A percentile compares a stretch with the other conserved stretches of the same genome.
These are phyloP conservation scores for Mallotus nudiflorus DNA, from an alignment of 345 rosid species.

Conservation along the genomic window DNA sequence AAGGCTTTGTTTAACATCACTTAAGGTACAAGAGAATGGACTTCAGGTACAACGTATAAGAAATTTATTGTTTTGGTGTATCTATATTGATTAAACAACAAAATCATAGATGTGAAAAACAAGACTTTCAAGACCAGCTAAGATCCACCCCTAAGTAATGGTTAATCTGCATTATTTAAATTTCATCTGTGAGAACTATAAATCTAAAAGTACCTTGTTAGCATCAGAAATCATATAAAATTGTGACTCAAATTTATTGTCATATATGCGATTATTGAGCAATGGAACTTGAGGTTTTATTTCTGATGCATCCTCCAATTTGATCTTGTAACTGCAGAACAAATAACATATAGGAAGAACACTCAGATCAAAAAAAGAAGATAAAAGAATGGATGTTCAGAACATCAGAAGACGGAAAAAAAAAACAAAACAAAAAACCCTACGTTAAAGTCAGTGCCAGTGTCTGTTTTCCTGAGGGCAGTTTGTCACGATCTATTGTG, in stretches of 20 bases:
- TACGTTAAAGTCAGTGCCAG: constrained; percentile 85
- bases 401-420: no score
- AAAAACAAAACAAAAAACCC: constrained; percentile 29
- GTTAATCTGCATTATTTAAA: background rate
- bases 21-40: background rate
- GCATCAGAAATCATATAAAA: constrained; percentile 89
- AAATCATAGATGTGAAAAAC: background rate
- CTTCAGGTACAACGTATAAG: constrained; percentile 9
- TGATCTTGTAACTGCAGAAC: constrained; percentile 79
- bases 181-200: background rate
- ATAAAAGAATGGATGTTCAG: constrained; percentile 1
- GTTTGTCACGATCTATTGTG: constrained; percentile 67
- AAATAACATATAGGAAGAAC: constrained; percentile 5
- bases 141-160: constrained; percentile 11
- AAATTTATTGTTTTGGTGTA: background rate
- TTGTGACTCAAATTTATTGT: constrained; percentile 95
- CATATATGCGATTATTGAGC: constrained; percentile 92
- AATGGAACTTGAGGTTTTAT: constrained; percentile 82
- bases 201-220: constrained; percentile 66
- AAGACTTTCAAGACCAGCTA: background rate
- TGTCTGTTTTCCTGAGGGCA: constrained; percentile 91
- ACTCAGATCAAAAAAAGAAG: no score
- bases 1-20: background rate
- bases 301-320: constrained; percentile 92
- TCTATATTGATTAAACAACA: background rate